phyloP scores from a whole-genome alignment of 805 yeast species.

The Lachancea dasiensis region DNA sequence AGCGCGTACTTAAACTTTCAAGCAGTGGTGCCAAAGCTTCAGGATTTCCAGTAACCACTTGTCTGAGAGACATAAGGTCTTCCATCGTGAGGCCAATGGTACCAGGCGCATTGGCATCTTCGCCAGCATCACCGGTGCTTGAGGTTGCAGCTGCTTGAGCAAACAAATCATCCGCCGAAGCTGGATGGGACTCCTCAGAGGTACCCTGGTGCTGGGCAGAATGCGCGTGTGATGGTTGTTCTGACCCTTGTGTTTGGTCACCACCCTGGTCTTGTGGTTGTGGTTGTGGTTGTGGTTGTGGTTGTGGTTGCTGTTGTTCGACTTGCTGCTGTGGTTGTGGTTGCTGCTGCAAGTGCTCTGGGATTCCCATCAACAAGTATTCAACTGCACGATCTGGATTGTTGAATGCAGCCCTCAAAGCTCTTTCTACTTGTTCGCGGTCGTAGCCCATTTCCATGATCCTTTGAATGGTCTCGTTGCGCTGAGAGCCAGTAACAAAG shows the following conservation, averaged over 20 bases:
- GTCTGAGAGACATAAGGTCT: slow-evolving; percentile 57
- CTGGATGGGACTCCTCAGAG: slow-evolving; percentile 14
- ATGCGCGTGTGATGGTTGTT: slow-evolving; percentile 7
- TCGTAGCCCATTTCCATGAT: slow-evolving; percentile 97
- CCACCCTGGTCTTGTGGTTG: background rate
- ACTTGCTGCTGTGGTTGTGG: slow-evolving; percentile 27
- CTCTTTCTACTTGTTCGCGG: slow-evolving; percentile 79
- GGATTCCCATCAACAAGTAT: slow-evolving; percentile 83
- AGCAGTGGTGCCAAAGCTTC: slow-evolving; percentile 79
- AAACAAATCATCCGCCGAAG: slow-evolving; percentile 36
- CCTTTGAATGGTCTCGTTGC: slow-evolving; percentile 71
- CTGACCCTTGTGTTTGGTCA: no score
- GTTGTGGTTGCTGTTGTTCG: slow-evolving; percentile 9
- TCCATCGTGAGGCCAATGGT: slow-evolving; percentile 41
- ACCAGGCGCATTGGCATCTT: slow-evolving; percentile 31
- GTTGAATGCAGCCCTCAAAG: slow-evolving; percentile 90
- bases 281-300: slow-evolving; percentile 13
- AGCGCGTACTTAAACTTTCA: slow-evolving; percentile 71
- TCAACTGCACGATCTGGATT: slow-evolving; percentile 98
- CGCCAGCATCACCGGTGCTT: slow-evolving; percentile 21
- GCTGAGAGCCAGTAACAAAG: slow-evolving; percentile 69
- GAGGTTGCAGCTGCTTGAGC: slow-evolving; percentile 37
- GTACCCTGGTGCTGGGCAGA: slow-evolving; percentile 15
- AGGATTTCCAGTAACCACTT: slow-evolving; percentile 78
- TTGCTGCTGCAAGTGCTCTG: slow-evolving; percentile 45